Evolutionary conservation across 1,139 yeast species (phyloP), one percentile per base, ranked within the genome.

Genomic region (Taphrina pruni): DNA sequence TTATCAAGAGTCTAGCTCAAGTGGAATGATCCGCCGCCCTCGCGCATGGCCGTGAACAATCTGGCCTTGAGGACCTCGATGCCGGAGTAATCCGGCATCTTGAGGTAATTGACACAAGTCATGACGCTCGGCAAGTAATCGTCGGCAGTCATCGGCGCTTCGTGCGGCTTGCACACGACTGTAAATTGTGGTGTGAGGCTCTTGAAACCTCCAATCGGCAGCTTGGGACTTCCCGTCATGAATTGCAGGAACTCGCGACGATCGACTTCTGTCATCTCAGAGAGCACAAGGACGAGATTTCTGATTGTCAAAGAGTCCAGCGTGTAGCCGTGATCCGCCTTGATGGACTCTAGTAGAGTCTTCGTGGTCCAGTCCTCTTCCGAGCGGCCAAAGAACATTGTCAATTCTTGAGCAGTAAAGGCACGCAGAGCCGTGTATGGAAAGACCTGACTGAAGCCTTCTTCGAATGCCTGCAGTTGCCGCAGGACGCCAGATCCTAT

Each of bases 21-120:
- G 66, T 90, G 83, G 78, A 94, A 94, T 1, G 96, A 91, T 32
- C 92, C 95, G 0, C 94, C 89, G 39, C 99, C 99, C 75, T 93
- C 98, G 35, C 81, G 81, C 74, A 92, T 86, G 0, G 99, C 97
- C 71, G 86, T 88, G 35, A 80, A 71, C 12, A 94, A 78, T 70
- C 88, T 82, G 52, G 81, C 76, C 70, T 78, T 81, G 87, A 94
- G 83, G 0, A 90, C 79, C 41, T 82, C 86, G 72, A 82, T 83
- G 39, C 85, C 81, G 1, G 91, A 84, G 76, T 94, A 94, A 72
- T 88, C 86, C 1, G 99, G 99, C 39, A 94, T 80, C 78, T 94
- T 94, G 73, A 94, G 83, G 76, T 94, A 94, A 77, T 94, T 94
- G 6, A 96, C 98, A 81, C 99, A 94, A 0, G 99, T 94, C 99